Conservation (phyloP, 352 stramenopile genomes). For the Peronospora tabacina region DNA sequence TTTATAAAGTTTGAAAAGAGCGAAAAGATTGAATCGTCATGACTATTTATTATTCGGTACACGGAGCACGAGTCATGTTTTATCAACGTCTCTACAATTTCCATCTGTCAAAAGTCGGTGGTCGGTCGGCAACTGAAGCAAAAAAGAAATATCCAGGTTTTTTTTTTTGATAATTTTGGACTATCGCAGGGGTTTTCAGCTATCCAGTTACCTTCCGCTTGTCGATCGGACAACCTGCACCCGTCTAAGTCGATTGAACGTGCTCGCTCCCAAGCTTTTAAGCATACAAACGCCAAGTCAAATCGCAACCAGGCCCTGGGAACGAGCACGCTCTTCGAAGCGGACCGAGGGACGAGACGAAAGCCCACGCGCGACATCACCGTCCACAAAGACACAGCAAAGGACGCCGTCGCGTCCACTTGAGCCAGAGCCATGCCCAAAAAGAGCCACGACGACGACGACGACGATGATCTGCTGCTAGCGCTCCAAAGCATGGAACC, state of each 20-base stretch:
- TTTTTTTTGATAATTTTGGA: not conserved
- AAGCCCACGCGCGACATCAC: too few species aligned
- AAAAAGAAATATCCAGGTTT: not conserved
- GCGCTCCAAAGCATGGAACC: conserved; percentile 82
- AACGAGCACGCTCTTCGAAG: not conserved
- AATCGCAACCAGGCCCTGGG: not conserved
- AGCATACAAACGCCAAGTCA: not conserved
- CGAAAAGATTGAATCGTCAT: too few species aligned
- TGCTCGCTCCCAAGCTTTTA: not conserved
- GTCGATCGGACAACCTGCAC: not conserved
- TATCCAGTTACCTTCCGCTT: not conserved
- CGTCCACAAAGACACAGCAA: too few species aligned
- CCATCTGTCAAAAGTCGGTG: too few species aligned
- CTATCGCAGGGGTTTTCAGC: not conserved
- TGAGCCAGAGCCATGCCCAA: conserved; percentile 30
- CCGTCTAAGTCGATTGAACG: not conserved
- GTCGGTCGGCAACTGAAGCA: not conserved
- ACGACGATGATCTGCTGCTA: conserved; percentile 81
- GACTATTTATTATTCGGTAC: too few species aligned
- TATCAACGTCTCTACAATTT: too few species aligned
- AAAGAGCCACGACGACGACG: conserved; percentile 80
- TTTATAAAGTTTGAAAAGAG: too few species aligned
- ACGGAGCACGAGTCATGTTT: too few species aligned
- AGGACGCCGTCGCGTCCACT: too few species aligned
- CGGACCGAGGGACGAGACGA: too few species aligned